A percentile compares a stretch with the other conserved stretches of the same genome.
Conservation (phyloP, 1,139 yeast species). For the Kodamaea ohmeri region DNA sequence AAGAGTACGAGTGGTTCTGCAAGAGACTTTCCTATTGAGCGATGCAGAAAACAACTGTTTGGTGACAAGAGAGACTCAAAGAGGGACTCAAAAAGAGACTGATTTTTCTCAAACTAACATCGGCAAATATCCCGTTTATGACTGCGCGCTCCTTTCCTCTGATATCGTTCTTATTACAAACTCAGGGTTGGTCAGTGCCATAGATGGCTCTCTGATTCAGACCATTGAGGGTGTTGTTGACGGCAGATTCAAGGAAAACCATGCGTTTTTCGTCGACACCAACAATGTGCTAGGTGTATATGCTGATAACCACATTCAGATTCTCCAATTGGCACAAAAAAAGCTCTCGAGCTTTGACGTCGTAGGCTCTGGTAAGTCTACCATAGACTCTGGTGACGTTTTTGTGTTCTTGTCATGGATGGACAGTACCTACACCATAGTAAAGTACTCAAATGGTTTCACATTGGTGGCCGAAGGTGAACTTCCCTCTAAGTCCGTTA, state of each 20-base stretch:
- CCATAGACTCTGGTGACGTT: neutral
- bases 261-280: neutral
- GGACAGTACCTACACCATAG: constrained; percentile 5
- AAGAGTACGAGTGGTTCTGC: constrained; percentile 1
- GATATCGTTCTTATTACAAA: neutral
- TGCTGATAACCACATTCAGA: neutral
- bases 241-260: neutral
- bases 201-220: neutral
- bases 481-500: constrained; percentile 5
- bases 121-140: no score
- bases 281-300: neutral
- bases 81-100: neutral
- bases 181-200: neutral
- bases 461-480: neutral
- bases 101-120: no score
- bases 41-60: constrained; percentile 1
- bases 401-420: constrained; percentile 6
- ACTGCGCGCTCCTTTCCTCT: no score
- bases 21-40: neutral
- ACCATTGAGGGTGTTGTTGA: neutral
- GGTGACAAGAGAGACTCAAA: no score
- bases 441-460: neutral
- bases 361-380: no score
- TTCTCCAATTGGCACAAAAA: neutral
- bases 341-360: constrained; percentile 2